Evolutionary conservation across 75 land plant species (phyloP).

Genomic region (Sequoia sempervirens): DNA sequence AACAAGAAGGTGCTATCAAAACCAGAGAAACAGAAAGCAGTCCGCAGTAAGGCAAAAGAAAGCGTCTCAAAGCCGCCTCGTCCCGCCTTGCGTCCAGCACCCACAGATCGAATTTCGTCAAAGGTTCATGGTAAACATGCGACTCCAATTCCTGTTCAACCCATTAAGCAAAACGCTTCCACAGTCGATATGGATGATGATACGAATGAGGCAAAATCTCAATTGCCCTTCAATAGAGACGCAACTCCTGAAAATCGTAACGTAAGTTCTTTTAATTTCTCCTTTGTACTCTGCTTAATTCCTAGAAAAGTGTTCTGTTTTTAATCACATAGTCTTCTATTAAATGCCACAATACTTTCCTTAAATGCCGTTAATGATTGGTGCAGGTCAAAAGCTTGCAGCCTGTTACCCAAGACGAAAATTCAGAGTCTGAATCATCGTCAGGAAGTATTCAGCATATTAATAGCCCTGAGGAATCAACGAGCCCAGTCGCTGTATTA

Average conservation of each 20-base stretch:
- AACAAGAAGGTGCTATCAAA: neutral
- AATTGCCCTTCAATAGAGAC: neutral
- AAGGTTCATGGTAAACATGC: neutral
- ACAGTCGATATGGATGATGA: neutral
- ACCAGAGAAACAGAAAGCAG: neutral
- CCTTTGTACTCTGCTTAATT: neutral
- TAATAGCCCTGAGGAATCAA: neutral
- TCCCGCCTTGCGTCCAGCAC: neutral
- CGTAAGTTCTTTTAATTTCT: neutral
- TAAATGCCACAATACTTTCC: neutral
- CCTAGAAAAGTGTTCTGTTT: neutral
- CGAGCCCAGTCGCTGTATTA: neutral
- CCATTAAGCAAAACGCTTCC: neutral
- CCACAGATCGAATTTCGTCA: constrained; percentile 1
- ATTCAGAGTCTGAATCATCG: neutral
- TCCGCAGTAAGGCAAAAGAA: neutral
- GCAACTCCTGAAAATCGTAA: neutral
- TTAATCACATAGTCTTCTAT: neutral
- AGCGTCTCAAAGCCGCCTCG: neutral
- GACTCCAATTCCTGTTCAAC: neutral
- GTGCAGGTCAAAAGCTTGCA: neutral
- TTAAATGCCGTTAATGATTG: neutral
- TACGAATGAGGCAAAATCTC: neutral
- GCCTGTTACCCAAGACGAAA: neutral
- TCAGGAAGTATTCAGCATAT: neutral